Evolutionary conservation across 805 yeast species (phyloP), one percentile per base, ranked within the genome.

Genomic region (Cyberlindnera maritima): DNA sequence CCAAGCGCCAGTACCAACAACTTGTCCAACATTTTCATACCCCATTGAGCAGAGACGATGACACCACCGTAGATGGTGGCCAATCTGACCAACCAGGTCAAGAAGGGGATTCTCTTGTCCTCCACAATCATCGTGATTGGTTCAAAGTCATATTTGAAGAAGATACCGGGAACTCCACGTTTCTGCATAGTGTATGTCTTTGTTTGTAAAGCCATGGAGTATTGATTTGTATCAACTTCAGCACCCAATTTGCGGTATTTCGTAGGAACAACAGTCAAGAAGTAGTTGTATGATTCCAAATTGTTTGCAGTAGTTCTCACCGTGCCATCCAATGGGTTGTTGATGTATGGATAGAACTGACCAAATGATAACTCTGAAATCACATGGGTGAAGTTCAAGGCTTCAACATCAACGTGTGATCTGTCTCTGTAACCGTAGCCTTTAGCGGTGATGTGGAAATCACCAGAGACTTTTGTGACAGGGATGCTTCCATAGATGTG

Each of bases 311-410:
- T 75, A 15, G 66, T 62, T 54, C 83, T 79, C 1, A 80, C 85
- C 0, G 92, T 83, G 39, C 73, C 74, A 64, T 94, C 98, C 53
- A 94, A 74, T n/a, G 97, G 96, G 61, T 92, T 92, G 56, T 84
- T 76, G 52, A 91, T 74, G 56, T 78, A 85, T 3, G 99, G 97
- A 60, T 81, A 90, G 65, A 85, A 90, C 32, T 81, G 88, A 13
- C 99, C 99, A 67, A 83, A 92, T 11, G 97, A 89, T 52, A 90
- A 79, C 64, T 92, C 98, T 49, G 79, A 79, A 49, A 94, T 83
- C 5, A 80, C 80, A 66, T 94, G 99, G 1, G 96, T 77, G 62
- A 92, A 85, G 60, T 92, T 87, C 48, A 88, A 67, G 19, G 74
- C 67, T 34, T 79, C 79, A 8, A 59, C 29, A 1, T 78, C 79